Conservation (phyloP, 352 stramenopile genomes). For the Phytopythium vexans region DNA sequence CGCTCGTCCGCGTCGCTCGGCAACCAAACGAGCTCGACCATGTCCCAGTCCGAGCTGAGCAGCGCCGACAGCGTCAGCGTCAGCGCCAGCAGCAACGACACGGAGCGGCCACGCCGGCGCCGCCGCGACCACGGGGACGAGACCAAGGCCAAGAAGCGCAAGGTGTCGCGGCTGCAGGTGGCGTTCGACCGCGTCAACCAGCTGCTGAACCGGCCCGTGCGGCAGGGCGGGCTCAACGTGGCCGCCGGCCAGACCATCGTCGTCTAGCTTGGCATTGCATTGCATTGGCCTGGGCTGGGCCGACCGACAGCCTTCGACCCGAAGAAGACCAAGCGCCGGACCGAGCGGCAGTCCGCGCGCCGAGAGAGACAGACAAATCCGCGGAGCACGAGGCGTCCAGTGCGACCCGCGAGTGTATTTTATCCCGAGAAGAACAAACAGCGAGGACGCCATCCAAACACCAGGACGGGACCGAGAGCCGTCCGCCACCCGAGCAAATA, state of each 20-base stretch:
- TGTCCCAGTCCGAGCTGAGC: constrained; percentile 17
- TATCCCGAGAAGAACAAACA: too few species aligned
- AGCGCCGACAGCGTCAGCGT: constrained; percentile 19
- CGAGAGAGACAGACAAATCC: neutral
- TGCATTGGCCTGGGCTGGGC: constrained; percentile 4
- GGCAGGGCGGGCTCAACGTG: constrained; percentile 66
- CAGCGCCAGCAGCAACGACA: constrained; percentile 1
- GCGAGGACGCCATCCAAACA: too few species aligned
- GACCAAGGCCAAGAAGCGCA: constrained; percentile 51
- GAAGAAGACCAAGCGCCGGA: constrained; percentile 10
- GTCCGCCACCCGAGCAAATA: too few species aligned
- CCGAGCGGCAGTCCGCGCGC: constrained; percentile 7
- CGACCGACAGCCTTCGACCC: constrained; percentile 1
- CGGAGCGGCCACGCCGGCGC: constrained; percentile 14
- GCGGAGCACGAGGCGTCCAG: too few species aligned
- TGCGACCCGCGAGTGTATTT: too few species aligned
- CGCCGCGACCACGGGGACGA: constrained; percentile 13
- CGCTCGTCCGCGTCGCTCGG: constrained; percentile 14
- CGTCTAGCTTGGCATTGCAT: constrained; percentile 27
- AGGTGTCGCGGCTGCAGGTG: constrained; percentile 64
- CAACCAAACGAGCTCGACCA: neutral
- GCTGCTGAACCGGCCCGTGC: constrained; percentile 69
- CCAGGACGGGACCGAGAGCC: too few species aligned
- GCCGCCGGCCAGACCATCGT: constrained; percentile 64
- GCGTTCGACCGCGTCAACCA: constrained; percentile 67